phyloP scores from a whole-genome alignment of 192 early-diverging fungal species.

The Coemansia sp. region DNA sequence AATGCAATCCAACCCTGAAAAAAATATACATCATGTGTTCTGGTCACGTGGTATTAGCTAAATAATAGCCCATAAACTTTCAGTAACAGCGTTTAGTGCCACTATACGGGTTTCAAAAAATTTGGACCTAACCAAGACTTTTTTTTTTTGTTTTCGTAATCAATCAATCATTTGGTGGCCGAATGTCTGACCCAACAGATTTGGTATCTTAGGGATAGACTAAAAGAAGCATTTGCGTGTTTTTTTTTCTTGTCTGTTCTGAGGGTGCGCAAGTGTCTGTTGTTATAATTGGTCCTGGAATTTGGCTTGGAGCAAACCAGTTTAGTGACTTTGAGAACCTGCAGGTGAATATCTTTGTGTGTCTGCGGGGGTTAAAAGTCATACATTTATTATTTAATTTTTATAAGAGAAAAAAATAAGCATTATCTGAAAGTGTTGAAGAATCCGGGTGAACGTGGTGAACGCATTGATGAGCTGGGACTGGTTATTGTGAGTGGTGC shows the following conservation, averaged over 20 bases:
- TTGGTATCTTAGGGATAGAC: background rate
- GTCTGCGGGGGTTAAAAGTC: conserved; percentile 4
- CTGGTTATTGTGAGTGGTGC: background rate
- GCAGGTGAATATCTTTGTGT: conserved; percentile 7
- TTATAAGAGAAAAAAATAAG: background rate
- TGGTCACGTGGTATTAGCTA: background rate
- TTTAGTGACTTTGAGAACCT: background rate
- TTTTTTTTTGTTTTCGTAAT: background rate
- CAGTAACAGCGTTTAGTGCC: no score
- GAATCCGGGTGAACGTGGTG: background rate
- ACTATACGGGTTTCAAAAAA: no score
- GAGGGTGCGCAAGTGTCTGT: background rate
- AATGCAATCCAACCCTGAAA: background rate
- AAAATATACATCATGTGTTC: background rate
- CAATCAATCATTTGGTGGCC: background rate
- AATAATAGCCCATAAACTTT: background rate
- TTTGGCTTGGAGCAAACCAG: background rate
- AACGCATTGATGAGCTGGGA: background rate
- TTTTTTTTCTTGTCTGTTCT: background rate
- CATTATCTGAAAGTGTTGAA: background rate
- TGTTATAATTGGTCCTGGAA: background rate
- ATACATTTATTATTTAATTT: background rate
- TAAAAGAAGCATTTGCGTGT: background rate
- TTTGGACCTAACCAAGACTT: background rate
- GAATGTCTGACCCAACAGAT: conserved; percentile 1